Evolutionary conservation across 495 filamentous ascomycete genomes (phyloP).

Genomic region (Penicillium atrosanguineum): DNA sequence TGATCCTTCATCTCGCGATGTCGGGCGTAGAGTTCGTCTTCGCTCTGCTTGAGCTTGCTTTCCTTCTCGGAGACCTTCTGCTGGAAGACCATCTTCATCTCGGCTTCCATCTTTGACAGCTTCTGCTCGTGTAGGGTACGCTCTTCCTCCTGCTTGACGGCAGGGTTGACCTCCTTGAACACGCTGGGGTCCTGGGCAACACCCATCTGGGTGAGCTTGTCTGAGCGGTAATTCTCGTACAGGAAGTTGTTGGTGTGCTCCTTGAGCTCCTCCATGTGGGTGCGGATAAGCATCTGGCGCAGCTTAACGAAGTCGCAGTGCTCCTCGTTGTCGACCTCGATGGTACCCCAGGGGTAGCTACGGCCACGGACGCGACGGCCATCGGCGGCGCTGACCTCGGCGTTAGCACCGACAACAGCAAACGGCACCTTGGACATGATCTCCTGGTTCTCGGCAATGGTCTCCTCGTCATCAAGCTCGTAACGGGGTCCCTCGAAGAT

Average conservation of each 20-base stretch:
- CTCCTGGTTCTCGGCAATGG: conserved; percentile 98
- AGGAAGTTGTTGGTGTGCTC: conserved; percentile 98
- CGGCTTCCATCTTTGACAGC: conserved; percentile 98
- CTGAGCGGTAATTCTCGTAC: conserved; percentile 99
- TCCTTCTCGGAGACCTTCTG: conserved; percentile 99
- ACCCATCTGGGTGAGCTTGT: conserved; percentile 97
- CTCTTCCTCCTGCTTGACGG: conserved; percentile 99
- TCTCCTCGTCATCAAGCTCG: conserved; percentile 98
- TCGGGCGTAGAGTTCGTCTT: conserved; percentile 95
- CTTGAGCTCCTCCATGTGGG: conserved; percentile 99
- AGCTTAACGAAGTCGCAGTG: conserved; percentile 99
- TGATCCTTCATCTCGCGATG: conserved; percentile 99
- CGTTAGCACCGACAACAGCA: conserved; percentile 94
- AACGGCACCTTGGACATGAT: conserved; percentile 99
- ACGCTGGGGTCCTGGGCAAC: conserved; percentile 97
- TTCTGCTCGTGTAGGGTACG: conserved; percentile 97
- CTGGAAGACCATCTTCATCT: conserved; percentile 99
- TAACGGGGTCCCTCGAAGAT: conserved; percentile 99
- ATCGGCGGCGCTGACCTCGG: conserved; percentile 84
- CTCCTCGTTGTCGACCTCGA: conserved; percentile 99
- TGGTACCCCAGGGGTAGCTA: conserved; percentile 96
- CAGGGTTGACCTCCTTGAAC: conserved; percentile 99
- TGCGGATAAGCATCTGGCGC: conserved; percentile 98
- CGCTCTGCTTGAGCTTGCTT: conserved; percentile 98
- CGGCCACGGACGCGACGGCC: conserved; percentile 95